A percentile compares a stretch with the other conserved stretches of the same genome.
phyloP scores from a whole-genome alignment of 139 green algal genomes.

The Micromonas pusilla region DNA sequence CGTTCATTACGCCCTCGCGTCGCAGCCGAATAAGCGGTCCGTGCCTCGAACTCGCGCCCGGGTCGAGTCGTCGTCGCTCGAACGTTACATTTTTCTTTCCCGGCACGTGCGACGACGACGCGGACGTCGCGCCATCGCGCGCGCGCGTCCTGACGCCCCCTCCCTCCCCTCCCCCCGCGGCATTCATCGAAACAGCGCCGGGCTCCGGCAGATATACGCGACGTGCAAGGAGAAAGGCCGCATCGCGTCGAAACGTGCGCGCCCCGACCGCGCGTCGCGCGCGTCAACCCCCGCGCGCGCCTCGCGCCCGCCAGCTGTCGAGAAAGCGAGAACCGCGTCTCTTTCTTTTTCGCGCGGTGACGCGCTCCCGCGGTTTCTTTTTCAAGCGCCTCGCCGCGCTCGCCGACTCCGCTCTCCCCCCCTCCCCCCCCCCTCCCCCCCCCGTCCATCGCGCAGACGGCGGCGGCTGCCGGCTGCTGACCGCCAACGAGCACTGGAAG shows the following conservation, averaged over 20 bases:
- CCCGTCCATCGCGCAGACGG: neutral
- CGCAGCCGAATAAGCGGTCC: neutral
- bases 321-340: neutral
- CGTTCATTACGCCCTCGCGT: conserved; percentile 15
- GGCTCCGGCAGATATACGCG: conserved; percentile 11
- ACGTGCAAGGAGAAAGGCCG: neutral
- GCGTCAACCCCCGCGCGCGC: neutral
- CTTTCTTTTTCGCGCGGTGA: too few relatives aligned
- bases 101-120: too few relatives aligned
- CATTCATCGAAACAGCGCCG: neutral
- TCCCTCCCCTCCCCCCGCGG: neutral
- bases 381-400: too few relatives aligned
- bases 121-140: too few relatives aligned
- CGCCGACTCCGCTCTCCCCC: neutral
- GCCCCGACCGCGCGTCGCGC: too few relatives aligned
- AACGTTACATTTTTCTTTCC: neutral
- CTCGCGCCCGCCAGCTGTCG: too few relatives aligned
- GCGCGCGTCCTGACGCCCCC: too few relatives aligned
- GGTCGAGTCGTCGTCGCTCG: too few relatives aligned
- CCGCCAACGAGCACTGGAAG: conserved; percentile 26
- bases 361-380: too few relatives aligned
- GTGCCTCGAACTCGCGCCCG: neutral
- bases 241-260: conserved; percentile 17
- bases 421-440: too few relatives aligned
- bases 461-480: conserved; percentile 1